Percentiles rank a stretch among this genome's conserved stretches.
Evolutionary conservation across 371 early-diverging fungal species (phyloP).

Genomic region (Saksenaea vasiformis): DNA sequence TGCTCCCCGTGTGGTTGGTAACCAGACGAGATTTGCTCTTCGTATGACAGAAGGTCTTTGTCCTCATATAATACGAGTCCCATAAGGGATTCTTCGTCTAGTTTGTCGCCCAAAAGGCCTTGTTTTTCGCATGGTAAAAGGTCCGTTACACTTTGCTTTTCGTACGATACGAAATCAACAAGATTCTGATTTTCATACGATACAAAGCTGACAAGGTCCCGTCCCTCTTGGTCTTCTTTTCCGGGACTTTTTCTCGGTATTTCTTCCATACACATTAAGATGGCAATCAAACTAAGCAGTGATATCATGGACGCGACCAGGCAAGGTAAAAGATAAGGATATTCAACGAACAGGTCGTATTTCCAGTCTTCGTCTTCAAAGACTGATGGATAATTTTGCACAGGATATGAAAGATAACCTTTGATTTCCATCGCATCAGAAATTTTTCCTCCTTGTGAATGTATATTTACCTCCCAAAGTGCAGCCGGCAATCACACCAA

Average conservation of each 20-base stretch:
- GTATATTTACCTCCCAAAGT: slow-evolving; percentile 71
- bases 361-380: slow-evolving; percentile 58
- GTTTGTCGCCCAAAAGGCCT: too few relatives aligned
- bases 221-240: slow-evolving; percentile 1
- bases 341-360: slow-evolving; percentile 59
- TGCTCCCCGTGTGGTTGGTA: too few relatives aligned
- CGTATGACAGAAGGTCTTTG: too few relatives aligned
- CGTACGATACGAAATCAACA: not conserved
- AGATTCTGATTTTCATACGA: not conserved
- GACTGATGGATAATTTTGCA: slow-evolving; percentile 59
- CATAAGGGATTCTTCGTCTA: too few relatives aligned
- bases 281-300: slow-evolving; percentile 64
- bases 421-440: not conserved
- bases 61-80: too few relatives aligned
- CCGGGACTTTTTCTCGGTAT: slow-evolving; percentile 34
- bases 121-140: slow-evolving; percentile 4
- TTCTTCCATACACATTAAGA: slow-evolving; percentile 75
- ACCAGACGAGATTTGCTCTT: too few relatives aligned
- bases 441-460: too few relatives aligned
- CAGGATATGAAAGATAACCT: slow-evolving; percentile 78
- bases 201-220: not conserved
- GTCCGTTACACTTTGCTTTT: not conserved
- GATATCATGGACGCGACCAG: slow-evolving; percentile 65
- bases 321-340: slow-evolving; percentile 89
- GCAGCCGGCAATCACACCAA: slow-evolving; percentile 70